phyloP scores from a whole-genome alignment of 331 rosid species.

The Malus hybrid region DNA sequence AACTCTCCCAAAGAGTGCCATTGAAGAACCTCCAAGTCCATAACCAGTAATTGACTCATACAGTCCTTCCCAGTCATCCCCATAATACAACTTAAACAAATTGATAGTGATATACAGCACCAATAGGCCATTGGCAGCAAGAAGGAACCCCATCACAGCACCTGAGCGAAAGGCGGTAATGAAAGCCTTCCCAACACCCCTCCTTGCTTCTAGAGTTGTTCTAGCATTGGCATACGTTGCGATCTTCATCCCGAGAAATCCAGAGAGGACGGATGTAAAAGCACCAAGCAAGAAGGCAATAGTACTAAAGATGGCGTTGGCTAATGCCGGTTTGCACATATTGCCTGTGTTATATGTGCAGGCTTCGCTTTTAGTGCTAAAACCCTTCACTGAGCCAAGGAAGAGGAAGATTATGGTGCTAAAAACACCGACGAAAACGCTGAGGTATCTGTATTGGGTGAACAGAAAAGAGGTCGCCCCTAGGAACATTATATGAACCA shows the following conservation, averaged over 20 bases:
- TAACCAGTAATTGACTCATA: conserved; percentile 66
- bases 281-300: conserved; percentile 62
- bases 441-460: conserved; percentile 49
- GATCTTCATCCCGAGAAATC: conserved; percentile 65
- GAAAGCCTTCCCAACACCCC: conserved; percentile 57
- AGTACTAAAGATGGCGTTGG: conserved; percentile 51
- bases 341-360: conserved; percentile 54
- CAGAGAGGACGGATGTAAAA: conserved; percentile 52
- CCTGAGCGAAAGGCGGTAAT: conserved; percentile 55
- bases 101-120: conserved; percentile 43
- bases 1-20: conserved; percentile 76
- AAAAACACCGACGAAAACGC: conserved; percentile 46
- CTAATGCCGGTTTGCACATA: conserved; percentile 62
- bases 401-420: conserved; percentile 46
- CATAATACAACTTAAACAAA: conserved; percentile 60
- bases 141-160: conserved; percentile 69
- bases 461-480: conserved; percentile 68
- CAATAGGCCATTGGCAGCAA: conserved; percentile 62
- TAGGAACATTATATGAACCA: conserved; percentile 20
- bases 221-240: conserved; percentile 72
- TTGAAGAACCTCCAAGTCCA: conserved; percentile 74
- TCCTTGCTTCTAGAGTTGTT: conserved; percentile 57
- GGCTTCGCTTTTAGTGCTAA: conserved; percentile 57
- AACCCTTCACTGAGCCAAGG: conserved; percentile 68
- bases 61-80: conserved; percentile 75